Evolutionary conservation across 495 filamentous ascomycete genomes (phyloP), one percentile per base, ranked within the genome.

Genomic region (Penicillium malachiteum): DNA sequence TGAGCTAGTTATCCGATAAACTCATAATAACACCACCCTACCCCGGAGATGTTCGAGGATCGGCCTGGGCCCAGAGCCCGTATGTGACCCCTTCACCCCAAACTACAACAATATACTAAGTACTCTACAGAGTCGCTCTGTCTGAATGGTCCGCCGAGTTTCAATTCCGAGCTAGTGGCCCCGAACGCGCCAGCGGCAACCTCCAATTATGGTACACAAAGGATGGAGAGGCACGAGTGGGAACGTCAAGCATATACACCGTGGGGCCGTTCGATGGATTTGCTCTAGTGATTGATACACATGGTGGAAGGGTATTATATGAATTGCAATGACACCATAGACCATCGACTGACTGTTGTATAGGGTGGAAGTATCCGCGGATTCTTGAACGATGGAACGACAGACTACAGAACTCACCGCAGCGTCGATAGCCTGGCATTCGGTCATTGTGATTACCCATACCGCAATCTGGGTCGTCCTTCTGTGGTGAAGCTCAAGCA

Each of bases 121-220:
- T 35, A 32, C 17, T 5, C 38, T 18, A 52, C 49, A 81, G 77
- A 13, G 60, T 76, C 17, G 56, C 66, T 8, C 77, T 88, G 51
- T 67, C 79, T 14, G 82, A 86, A 70, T 98, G 91, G 91, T 81
- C 80, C 10, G 84, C 84, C 34, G 90, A 95, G 59, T 77, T 96
- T 58, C 84, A 92, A 62, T 97, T 97, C 76, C 84, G 94, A 56
- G 90, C 85, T 7, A 90, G 82, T 47, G 94, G 94, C 4, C 87
- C 86, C 12, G 94, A 97, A 70, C 78, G 90, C 61, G 90, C 84
- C 33, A 84, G 87, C 31, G 94, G 94, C 42, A 97, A 95, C 72
- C 79, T 98, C 55, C 90, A 96, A 66, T 76, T 98, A 59, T 98
- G 95, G 95, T 91, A 93, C 68, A 84, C 84, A 14, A 86, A 88